Conservation (phyloP, 768 basidiomycete species). For the Russula earlei region DNA sequence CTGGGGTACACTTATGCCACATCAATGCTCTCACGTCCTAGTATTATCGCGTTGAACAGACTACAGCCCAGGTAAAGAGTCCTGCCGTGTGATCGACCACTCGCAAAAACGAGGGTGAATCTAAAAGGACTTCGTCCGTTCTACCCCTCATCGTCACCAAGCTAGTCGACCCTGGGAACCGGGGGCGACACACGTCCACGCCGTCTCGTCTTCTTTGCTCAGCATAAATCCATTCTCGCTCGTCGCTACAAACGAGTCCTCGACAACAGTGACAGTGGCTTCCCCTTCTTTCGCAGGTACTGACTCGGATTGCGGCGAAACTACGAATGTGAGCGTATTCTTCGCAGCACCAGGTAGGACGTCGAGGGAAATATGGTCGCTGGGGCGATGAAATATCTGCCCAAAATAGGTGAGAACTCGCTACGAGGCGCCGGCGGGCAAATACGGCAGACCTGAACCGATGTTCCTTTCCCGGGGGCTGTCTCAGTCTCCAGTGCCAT, state of each 20-base stretch:
- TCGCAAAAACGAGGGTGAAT: too few species aligned
- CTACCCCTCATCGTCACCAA: conserved; percentile 22
- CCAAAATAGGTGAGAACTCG: background rate
- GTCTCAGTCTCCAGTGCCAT: conserved; percentile 31
- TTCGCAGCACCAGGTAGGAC: background rate
- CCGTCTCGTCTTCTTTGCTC: conserved; percentile 25
- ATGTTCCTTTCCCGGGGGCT: conserved; percentile 41
- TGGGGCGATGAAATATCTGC: conserved; percentile 7
- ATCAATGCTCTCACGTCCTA: too few species aligned
- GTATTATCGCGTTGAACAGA: too few species aligned
- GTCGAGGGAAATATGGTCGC: background rate
- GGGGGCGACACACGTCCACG: conserved; percentile 37
- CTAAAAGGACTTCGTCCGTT: too few species aligned
- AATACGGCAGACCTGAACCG: conserved; percentile 35
- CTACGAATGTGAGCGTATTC: conserved; percentile 1
- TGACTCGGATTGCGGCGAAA: background rate
- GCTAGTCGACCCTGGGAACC: conserved; percentile 27
- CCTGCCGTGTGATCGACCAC: too few species aligned
- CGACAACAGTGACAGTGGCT: conserved; percentile 19
- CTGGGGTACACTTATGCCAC: too few species aligned
- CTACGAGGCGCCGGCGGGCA: background rate
- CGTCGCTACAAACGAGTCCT: conserved; percentile 34
- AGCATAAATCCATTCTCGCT: conserved; percentile 48
- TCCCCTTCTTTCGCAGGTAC: background rate
- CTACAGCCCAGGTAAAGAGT: too few species aligned